Evolutionary conservation across 768 basidiomycete genomes (phyloP), one percentile per base, ranked within the genome.

Genomic region (Rhizopogon sp.): DNA sequence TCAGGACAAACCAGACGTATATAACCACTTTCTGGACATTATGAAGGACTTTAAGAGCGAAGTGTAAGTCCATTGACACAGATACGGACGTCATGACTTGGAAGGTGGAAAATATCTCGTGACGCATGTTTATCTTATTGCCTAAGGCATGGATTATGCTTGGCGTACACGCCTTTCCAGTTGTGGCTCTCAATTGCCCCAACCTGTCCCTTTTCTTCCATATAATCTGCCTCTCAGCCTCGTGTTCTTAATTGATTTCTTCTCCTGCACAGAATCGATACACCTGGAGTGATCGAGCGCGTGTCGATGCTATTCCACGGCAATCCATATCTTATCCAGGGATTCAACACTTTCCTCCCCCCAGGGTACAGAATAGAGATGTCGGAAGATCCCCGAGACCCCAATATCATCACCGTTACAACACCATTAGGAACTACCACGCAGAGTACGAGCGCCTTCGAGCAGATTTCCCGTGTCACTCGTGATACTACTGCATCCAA

Each of bases 41-140:
- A 97, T 97, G 97, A 98, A 98, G 77, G 95, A 98, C 69, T 99
- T 99, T 72, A 99, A 99, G 76, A 92, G 93, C 64, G 92, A 96
- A 73, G 76, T 74, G 90, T 93, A 70, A 75, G 91, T 81, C 10
- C 31, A 11, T 17, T 2, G 22, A 47, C 40, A n/a, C 43, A 40
- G 31, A 2, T 13, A 9, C 50, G 39, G n/a, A n/a, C n/a, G 25
- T 51, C 17, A 29, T 6, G 17, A 37, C n/a, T 28, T n/a, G 17
- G 39, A 13, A 17, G 22, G 54, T 16, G 28, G 20, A 43, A 52
- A 53, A 42, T 31, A 41, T 52, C 25, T 35, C 5, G 17, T 55
- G 50, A 43, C 37, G 13, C 28, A 6, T 5, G 16, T 31, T 55
- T 28, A 55, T 56, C 44, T 43, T 56, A 44, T 35, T 35, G 39